phyloP scores from a whole-genome alignment of 2,329 filamentous ascomycete species.

The Davidsoniella virescens region DNA sequence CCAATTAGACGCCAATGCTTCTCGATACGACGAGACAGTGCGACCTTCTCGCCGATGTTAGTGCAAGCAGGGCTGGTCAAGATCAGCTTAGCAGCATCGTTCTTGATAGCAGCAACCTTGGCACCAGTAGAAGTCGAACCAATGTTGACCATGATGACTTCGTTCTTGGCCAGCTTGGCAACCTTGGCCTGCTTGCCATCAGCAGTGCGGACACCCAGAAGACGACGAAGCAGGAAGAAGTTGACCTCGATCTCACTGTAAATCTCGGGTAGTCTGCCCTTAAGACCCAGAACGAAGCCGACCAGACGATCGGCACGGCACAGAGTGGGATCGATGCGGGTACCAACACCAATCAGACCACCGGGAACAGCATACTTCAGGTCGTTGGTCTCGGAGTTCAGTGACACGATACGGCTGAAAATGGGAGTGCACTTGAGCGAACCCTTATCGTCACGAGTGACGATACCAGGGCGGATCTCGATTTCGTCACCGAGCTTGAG shows the following conservation, averaged over 20 bases:
- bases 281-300: conserved; percentile 90
- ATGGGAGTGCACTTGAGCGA: conserved; percentile 94
- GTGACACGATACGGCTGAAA: conserved; percentile 82
- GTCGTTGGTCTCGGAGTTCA: conserved; percentile 96
- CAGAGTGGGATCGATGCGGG: conserved; percentile 88
- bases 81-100: conserved; percentile 88
- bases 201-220: conserved; percentile 92
- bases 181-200: conserved; percentile 99
- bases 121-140: conserved; percentile 93
- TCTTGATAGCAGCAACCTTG: conserved; percentile 93
- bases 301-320: conserved; percentile 98
- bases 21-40: conserved; percentile 87
- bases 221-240: conserved; percentile 89
- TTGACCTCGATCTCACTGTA: conserved; percentile 98
- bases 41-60: conserved; percentile 95
- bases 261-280: conserved; percentile 85
- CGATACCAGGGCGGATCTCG: conserved; percentile 96
- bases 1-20: conserved; percentile 97
- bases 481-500: conserved; percentile 96
- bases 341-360: conserved; percentile 95
- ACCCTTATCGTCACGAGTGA: conserved; percentile 84
- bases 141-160: conserved; percentile 99
- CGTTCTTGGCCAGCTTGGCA: conserved; percentile 93
- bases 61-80: conserved; percentile 92
- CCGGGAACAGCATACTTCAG: conserved; percentile 96